Evolutionary conservation across 2,329 filamentous ascomycete genomes (phyloP), one percentile per base, ranked within the genome.

Genomic region (Chaetothyriales sp.): DNA sequence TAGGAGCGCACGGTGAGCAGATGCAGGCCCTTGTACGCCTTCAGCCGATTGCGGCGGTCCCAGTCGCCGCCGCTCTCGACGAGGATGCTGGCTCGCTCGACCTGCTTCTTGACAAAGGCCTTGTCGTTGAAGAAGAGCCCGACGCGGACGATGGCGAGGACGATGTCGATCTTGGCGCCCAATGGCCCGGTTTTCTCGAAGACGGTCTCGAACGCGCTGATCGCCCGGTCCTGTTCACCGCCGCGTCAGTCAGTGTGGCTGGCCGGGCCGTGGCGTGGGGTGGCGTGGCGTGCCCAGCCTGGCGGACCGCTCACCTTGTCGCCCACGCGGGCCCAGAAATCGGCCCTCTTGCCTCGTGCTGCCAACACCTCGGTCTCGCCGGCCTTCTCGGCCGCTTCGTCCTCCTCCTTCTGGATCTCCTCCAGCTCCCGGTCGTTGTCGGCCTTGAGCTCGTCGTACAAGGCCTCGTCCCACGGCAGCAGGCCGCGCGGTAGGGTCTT

Each of bases 171-270:
- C 76, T 95, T 97, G 60, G 86, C 90, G 62, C 90, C 92, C 55
- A 98, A 78, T 62, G 95, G 88, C 58, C 89, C 86, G n/a, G 89
- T 97, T 77, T 95, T 95, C 67, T 97, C 89, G 61, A 95, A 87
- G 51, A 97, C 80, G 63, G 83, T 83, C 75, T 98, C 92, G 73
- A 90, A 95, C 50, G 86, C 85, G 53, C 87, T 81, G 64, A 97
- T 86, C 18, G 92, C 87, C 77, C 92, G 92, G 69, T 98, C 92
- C 89, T 95, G 64, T 51, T 44, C 10, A 9, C 7, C 43, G 10
- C n/a, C 19, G 4, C 10, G 22, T 20, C n/a, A 20, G 19, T n/a
- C n/a, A n/a, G n/a, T n/a, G n/a, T n/a, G n/a, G n/a, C n/a, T n/a
- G n/a, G n/a, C n/a, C n/a, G n/a, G n/a, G n/a, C n/a, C n/a, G n/a